Percentiles rank a stretch among this genome's conserved stretches.
These are phyloP conservation scores for Fusarium liriodendri DNA, from an alignment of 2,329 filamentous ascomycete species.

Conservation along the genomic window DNA sequence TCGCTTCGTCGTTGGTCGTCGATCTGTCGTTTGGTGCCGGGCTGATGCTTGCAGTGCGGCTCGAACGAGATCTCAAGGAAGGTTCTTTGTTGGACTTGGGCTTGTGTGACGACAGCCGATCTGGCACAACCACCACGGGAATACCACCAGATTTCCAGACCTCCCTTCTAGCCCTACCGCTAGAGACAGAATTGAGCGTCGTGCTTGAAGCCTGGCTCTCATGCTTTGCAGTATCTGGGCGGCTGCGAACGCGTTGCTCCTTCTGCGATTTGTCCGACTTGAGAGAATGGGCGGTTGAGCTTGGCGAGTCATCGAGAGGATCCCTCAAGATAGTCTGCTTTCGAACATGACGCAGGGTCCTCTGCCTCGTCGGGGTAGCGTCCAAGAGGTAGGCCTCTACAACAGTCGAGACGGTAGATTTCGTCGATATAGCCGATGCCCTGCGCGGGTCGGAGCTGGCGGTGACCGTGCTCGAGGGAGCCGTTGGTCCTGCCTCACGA, in stretches of 20 bases:
- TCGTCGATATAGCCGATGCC: slow-evolving; percentile 65
- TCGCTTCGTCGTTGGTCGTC: slow-evolving; percentile 55
- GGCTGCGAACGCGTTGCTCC: slow-evolving; percentile 44
- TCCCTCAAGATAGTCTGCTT: slow-evolving; percentile 66
- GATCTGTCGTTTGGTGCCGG: slow-evolving; percentile 59
- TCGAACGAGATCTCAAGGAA: slow-evolving; percentile 71
- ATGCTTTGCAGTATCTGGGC: slow-evolving; percentile 47
- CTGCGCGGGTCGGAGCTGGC: slow-evolving; percentile 58
- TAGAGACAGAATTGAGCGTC: slow-evolving; percentile 63
- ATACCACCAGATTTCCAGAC: slow-evolving; percentile 70
- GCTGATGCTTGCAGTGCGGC: slow-evolving; percentile 64
- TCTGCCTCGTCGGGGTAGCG: slow-evolving; percentile 55
- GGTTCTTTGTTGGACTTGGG: slow-evolving; percentile 63
- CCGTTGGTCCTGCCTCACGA: slow-evolving; percentile 39
- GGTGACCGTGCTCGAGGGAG: slow-evolving; percentile 53
- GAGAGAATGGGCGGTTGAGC: slow-evolving; percentile 14
- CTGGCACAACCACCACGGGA: slow-evolving; percentile 71
- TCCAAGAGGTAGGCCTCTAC: slow-evolving; percentile 70
- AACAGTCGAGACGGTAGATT: slow-evolving; percentile 66
- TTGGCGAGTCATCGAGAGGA: slow-evolving; percentile 43
- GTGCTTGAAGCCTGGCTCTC: slow-evolving; percentile 63
- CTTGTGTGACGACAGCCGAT: slow-evolving; percentile 65
- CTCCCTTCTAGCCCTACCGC: slow-evolving; percentile 66
- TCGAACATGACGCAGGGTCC: slow-evolving; percentile 70
- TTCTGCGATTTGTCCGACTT: slow-evolving; percentile 35